phyloP scores from a whole-genome alignment of 805 yeast species.

The Kazachstania martiniae region DNA sequence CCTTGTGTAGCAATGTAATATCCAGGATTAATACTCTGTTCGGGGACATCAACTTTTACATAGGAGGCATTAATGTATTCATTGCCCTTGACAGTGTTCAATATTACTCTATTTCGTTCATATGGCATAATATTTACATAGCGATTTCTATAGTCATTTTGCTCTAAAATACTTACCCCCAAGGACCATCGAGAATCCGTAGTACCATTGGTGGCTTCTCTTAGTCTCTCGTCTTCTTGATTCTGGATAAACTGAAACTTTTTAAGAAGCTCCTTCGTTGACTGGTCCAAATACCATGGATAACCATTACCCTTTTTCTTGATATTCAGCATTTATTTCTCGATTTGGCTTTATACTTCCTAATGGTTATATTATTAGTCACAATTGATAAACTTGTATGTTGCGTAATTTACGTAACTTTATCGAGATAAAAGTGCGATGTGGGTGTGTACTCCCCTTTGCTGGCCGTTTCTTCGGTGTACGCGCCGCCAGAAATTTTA shows the following conservation, averaged over 20 bases:
- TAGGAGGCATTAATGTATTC: slow-evolving; percentile 86
- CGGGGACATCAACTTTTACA: slow-evolving; percentile 28
- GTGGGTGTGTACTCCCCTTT: no score
- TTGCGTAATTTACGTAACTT: no score
- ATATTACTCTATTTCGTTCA: slow-evolving; percentile 45
- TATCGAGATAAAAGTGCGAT: no score
- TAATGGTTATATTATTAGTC: no score
- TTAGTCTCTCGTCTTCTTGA: slow-evolving; percentile 29
- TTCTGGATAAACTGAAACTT: slow-evolving; percentile 28
- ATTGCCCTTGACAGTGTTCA: slow-evolving; percentile 24
- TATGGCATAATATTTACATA: slow-evolving; percentile 57
- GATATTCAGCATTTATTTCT: no score
- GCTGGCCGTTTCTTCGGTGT: no score
- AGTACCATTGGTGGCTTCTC: slow-evolving; percentile 27
- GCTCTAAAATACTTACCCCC: slow-evolving; percentile 17
- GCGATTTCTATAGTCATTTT: slow-evolving; percentile 37
- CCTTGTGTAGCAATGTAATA: slow-evolving; percentile 66
- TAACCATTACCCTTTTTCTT: background rate
- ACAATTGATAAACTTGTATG: no score
- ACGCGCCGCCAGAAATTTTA: no score
- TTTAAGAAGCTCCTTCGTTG: slow-evolving; percentile 13
- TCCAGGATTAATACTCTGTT: slow-evolving; percentile 17
- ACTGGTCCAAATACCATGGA: slow-evolving; percentile 23
- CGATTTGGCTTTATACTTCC: no score
- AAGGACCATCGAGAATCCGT: slow-evolving; percentile 22